Evolutionary conservation across 2,329 filamentous ascomycete species (phyloP).

Genomic region (Colletotrichum paranaense): DNA sequence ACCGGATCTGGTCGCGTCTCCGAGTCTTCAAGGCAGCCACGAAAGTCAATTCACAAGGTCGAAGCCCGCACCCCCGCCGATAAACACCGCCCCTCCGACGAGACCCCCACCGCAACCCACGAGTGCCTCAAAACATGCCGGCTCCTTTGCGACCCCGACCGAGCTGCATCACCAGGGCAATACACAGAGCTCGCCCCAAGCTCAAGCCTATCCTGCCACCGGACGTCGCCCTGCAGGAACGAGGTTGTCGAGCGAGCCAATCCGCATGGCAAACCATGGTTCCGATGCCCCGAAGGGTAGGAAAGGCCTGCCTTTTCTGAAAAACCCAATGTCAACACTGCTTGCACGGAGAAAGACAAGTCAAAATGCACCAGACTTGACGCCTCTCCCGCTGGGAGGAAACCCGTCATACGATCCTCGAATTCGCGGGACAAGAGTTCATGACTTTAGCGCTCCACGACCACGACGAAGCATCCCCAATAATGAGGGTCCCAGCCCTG

Average conservation of each 20-base stretch:
- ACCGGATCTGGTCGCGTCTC: constrained; percentile 15
- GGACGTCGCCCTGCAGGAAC: constrained; percentile 57
- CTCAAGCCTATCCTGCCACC: constrained; percentile 36
- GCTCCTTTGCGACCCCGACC: constrained; percentile 62
- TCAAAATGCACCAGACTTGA: constrained; percentile 58
- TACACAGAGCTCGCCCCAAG: constrained; percentile 6
- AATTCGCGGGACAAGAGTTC: constrained; percentile 72
- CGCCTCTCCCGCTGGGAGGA: constrained; percentile 50
- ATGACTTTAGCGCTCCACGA: constrained; percentile 74
- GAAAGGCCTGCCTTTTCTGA: constrained; percentile 68
- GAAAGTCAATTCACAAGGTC: constrained; percentile 42
- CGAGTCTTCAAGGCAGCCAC: constrained; percentile 30
- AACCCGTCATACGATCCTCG: constrained; percentile 68
- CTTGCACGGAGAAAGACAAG: constrained; percentile 67
- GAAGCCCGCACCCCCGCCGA: constrained; percentile 49
- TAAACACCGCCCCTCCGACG: constrained; percentile 47
- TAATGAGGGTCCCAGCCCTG: constrained; percentile 34
- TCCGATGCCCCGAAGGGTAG: constrained; percentile 58
- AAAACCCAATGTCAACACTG: constrained; percentile 69
- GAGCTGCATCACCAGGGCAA: constrained; percentile 51
- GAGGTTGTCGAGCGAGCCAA: constrained; percentile 52
- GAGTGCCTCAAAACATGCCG: constrained; percentile 45
- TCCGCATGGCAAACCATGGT: constrained; percentile 43
- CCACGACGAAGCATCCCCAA: constrained; percentile 53
- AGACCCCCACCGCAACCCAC: constrained; percentile 43